Evolutionary conservation across 805 yeast species (phyloP), one percentile per base, ranked within the genome.

Genomic region (Naumovozyma baii): DNA sequence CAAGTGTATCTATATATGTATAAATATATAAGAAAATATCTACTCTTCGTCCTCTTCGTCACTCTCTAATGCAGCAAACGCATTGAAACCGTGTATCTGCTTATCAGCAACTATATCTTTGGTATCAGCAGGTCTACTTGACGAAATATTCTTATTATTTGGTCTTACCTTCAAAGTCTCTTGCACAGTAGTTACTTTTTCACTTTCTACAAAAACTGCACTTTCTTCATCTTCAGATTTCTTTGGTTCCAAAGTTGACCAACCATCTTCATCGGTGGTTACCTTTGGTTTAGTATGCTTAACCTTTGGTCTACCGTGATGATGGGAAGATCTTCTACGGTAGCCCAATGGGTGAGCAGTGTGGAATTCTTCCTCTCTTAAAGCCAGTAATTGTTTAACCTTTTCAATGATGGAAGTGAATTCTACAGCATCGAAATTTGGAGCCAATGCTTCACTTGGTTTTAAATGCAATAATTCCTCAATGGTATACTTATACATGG

Each of bases 261-360:
- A 83, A 34, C 94, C 94, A 46, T 83, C 90, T 42, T 78, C 82
- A 55, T 83, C 94, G 28, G 80, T 58, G 15, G 71, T 66, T 28
- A 67, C 68, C 47, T 63, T 64, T 44, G 69, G 70, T 50, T 66
- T 68, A 62, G 73, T 72, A 55, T 73, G 78, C 55, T 79, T 72
- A 54, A 79, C 69, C 51, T 69, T 70, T 39, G 82, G 82, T 59
- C 67, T 68, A 15, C 54, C 51, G 36, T 63, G 67, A 37, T 51
- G 55, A 42, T 63, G 67, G 25, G 68, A 65, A 12, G 85, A 78
- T 46, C 76, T 73, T 69, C 86, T 76, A 55, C 78, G 68, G 57
- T 67, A 67, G 62, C 69, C 64, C 49, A 66, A 70, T 42, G 71
- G 63, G 32, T 43, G 42, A 17, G 48, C 51, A 31, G 45, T 44